Evolutionary conservation across 768 basidiomycete genomes (phyloP).

Genomic region (Boletus sp.): DNA sequence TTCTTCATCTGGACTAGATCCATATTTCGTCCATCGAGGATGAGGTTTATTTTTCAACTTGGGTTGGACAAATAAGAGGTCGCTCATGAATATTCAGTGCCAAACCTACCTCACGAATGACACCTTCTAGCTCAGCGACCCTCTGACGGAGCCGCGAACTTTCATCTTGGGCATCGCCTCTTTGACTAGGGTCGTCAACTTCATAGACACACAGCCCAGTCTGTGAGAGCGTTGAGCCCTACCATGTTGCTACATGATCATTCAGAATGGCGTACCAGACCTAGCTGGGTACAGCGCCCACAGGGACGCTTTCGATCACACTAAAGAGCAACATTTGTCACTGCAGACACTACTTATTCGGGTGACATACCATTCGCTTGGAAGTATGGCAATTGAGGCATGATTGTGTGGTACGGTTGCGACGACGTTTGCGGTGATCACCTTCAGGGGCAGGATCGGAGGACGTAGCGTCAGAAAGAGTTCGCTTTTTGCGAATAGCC

Average conservation of each 20-base stretch:
- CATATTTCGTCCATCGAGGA: constrained; percentile 51
- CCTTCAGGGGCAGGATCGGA: constrained; percentile 38
- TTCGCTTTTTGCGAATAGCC: constrained; percentile 31
- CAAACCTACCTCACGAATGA: constrained; percentile 66
- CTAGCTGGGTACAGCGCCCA: constrained; percentile 42
- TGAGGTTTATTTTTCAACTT: constrained; percentile 74
- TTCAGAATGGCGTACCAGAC: constrained; percentile 33
- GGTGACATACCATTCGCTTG: constrained; percentile 58
- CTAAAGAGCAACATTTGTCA: constrained; percentile 19
- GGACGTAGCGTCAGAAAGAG: constrained; percentile 21
- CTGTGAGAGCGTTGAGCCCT: constrained; percentile 32
- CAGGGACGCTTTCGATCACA: constrained; percentile 49
- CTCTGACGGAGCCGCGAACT: constrained; percentile 63
- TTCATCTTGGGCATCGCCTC: constrained; percentile 54
- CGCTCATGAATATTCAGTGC: background rate
- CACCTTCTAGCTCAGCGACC: constrained; percentile 79
- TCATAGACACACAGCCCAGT: constrained; percentile 84
- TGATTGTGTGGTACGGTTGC: constrained; percentile 71
- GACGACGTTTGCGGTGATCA: constrained; percentile 59
- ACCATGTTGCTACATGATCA: constrained; percentile 23
- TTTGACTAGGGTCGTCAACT: constrained; percentile 68
- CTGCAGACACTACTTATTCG: background rate
- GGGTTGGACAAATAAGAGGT: background rate
- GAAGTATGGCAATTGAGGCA: constrained; percentile 73
- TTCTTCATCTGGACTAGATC: constrained; percentile 23